Percentiles rank a stretch among this genome's conserved stretches.
Conservation (phyloP, 148 eudicot species). For the Mesembryanthemum crystallinum region DNA sequence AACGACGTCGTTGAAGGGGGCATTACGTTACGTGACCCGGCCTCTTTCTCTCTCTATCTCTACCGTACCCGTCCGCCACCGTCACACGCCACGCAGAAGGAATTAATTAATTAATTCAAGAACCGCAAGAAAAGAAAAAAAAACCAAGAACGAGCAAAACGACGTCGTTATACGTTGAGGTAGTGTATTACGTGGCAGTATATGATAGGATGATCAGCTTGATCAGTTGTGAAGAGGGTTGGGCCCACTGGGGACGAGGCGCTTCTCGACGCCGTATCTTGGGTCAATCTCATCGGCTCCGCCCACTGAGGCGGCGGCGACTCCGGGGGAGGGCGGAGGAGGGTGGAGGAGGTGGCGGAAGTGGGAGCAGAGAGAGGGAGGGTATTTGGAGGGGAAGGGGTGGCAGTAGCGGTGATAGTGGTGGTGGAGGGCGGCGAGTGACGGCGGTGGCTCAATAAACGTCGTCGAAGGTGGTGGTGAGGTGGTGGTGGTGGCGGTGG, state of each 20-base stretch:
- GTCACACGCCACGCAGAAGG: background rate
- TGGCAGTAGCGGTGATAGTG: constrained; percentile 31
- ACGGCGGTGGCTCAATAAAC: constrained; percentile 23
- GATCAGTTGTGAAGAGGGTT: constrained; percentile 80
- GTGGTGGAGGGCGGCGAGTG: constrained; percentile 15
- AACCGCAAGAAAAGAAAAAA: background rate
- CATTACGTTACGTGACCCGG: constrained; percentile 16
- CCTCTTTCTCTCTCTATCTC: too few relatives aligned
- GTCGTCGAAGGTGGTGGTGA: background rate
- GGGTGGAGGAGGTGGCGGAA: constrained; percentile 32
- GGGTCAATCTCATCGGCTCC: constrained; percentile 56
- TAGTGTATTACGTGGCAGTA: background rate
- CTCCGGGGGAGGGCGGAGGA: constrained; percentile 31
- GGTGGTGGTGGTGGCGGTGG: background rate
- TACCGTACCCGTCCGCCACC: too few relatives aligned
- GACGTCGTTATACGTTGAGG: background rate
- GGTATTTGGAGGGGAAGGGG: constrained; percentile 31
- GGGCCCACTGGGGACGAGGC: constrained; percentile 90
- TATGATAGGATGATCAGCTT: too few relatives aligned
- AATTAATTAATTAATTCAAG: background rate
- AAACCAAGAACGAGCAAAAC: background rate
- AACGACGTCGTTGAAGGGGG: constrained; percentile 11
- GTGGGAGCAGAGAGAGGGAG: constrained; percentile 36
- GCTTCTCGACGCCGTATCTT: constrained; percentile 72
- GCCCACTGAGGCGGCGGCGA: background rate